phyloP scores from a whole-genome alignment of 2,329 filamentous ascomycete species.

The Moelleriella libera region DNA sequence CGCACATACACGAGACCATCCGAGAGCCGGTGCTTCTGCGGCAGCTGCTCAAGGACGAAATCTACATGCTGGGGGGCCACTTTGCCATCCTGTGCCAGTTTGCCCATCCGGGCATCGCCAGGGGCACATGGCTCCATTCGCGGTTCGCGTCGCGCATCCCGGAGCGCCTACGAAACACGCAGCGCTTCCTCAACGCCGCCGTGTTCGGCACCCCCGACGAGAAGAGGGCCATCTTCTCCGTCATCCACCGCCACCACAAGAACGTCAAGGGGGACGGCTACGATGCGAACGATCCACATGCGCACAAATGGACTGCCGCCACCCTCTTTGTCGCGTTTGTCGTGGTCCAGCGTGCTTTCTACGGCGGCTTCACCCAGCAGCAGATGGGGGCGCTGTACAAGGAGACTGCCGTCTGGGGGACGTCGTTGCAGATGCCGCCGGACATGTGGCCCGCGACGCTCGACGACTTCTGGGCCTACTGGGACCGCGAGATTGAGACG shows the following conservation, averaged over 20 bases:
- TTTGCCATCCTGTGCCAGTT: conserved; percentile 23
- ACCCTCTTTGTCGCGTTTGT: conserved; percentile 21
- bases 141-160: conserved; percentile 21
- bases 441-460: conserved; percentile 20
- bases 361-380: conserved; percentile 14
- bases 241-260: conserved; percentile 20
- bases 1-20: conserved; percentile 9
- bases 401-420: conserved; percentile 14
- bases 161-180: conserved; percentile 21
- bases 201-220: conserved; percentile 18
- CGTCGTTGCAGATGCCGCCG: conserved; percentile 15
- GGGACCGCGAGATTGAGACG: conserved; percentile 18
- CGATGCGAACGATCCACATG: conserved; percentile 19
- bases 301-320: conserved; percentile 25
- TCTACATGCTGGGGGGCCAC: conserved; percentile 10
- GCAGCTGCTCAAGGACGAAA: conserved; percentile 7
- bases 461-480: conserved; percentile 21
- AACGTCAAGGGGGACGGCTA: conserved; percentile 17
- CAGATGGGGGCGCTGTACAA: conserved; percentile 13
- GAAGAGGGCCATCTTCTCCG: conserved; percentile 18
- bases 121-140: conserved; percentile 21
- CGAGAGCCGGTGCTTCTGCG: conserved; percentile 8
- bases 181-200: conserved; percentile 24
- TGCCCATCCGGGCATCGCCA: conserved; percentile 22
- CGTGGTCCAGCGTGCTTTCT: conserved; percentile 20